These are phyloP conservation scores for Paramecium sonneborni DNA, from an alignment of 73 alveolate genomes.

Conservation along the genomic window DNA sequence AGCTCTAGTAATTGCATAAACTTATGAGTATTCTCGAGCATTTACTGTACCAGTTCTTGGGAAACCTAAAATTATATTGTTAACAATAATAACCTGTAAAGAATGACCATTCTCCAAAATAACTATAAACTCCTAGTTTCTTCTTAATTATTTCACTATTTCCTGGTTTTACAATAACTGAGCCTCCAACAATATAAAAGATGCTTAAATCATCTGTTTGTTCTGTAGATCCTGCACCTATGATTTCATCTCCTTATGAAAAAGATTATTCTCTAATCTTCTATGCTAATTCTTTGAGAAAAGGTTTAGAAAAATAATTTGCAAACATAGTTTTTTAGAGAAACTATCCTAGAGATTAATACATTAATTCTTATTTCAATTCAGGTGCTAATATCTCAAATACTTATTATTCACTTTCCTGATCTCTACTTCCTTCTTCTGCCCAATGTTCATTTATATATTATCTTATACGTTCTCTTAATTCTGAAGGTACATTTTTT, in stretches of 20 bases:
- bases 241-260: background rate
- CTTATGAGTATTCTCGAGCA: conserved; percentile 35
- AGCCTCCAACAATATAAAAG: background rate
- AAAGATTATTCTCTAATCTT: background rate
- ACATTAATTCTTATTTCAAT: conserved; percentile 16
- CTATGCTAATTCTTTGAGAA: conserved; percentile 16
- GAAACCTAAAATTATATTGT: background rate
- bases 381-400: conserved; percentile 32
- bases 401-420: conserved; percentile 35
- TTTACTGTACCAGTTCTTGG: conserved; percentile 54
- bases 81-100: conserved; percentile 11
- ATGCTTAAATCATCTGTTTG: conserved; percentile 17
- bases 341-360: conserved; percentile 18
- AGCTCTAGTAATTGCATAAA: conserved; percentile 44
- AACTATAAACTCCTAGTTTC: background rate
- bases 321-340: background rate
- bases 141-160: background rate
- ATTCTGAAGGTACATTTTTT: conserved; percentile 24
- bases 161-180: conserved; percentile 23
- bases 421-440: conserved; percentile 20
- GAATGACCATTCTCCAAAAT: conserved; percentile 66
- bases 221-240: background rate
- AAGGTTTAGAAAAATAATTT: conserved; percentile 16
- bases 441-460: conserved; percentile 40
- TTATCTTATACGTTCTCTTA: conserved; percentile 40